These are phyloP conservation scores for Trichoderma arundinaceum DNA, from an alignment of 2,329 filamentous ascomycete species.

Conservation along the genomic window DNA sequence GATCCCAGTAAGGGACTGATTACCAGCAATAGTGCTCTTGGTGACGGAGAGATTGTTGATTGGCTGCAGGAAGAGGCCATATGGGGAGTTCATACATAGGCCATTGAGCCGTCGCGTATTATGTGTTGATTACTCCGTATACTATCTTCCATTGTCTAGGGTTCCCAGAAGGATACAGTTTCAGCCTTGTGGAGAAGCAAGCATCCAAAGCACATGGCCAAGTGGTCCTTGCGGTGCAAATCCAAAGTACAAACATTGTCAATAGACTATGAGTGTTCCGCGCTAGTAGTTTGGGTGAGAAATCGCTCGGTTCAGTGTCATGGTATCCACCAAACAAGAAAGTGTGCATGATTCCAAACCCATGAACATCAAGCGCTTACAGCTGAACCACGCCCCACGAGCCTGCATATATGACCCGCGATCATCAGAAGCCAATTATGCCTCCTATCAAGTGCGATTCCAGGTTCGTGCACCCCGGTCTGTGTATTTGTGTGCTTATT, in stretches of 20 bases:
- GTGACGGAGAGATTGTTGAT: conserved; percentile 13
- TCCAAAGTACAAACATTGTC: background rate
- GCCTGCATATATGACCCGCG: conserved; percentile 22
- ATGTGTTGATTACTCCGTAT: conserved; percentile 20
- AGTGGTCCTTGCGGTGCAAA: background rate
- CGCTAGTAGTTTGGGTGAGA: conserved; percentile 4
- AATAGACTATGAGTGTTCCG: background rate
- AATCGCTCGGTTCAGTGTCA: conserved; percentile 1
- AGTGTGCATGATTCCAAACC: conserved; percentile 27
- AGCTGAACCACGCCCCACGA: conserved; percentile 25
- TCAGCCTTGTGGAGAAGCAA: conserved; percentile 21
- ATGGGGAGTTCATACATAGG: conserved; percentile 21
- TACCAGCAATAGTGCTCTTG: conserved; percentile 8
- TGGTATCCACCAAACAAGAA: conserved; percentile 3
- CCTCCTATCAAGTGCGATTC: conserved; percentile 17
- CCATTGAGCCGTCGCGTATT: background rate
- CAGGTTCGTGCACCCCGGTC: background rate
- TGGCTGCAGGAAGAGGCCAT: conserved; percentile 22
- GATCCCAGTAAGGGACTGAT: conserved; percentile 12
- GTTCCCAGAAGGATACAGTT: background rate
- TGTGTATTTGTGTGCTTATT: conserved; percentile 13
- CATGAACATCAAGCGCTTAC: conserved; percentile 27
- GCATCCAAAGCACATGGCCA: conserved; percentile 5
- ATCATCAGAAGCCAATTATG: conserved; percentile 8
- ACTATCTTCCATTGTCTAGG: background rate